Percentiles rank a stretch among this genome's conserved stretches.
Conservation (phyloP, 1,284 basidiomycete genomes). For the Ceratobasidium sp. region DNA sequence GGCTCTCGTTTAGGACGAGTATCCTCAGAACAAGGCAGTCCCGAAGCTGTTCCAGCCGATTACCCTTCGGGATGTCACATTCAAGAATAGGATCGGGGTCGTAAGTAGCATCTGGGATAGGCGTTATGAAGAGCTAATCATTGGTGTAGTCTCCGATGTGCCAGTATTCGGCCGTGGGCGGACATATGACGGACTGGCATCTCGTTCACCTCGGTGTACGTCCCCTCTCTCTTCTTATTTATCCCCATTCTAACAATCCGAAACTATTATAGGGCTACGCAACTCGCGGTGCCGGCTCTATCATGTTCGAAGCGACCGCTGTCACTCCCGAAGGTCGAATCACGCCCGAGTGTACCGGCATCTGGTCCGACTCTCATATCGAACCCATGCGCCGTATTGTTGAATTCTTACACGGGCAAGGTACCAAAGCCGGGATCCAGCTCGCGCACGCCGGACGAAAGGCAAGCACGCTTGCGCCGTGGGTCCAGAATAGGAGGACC, state of each 20-base stretch:
- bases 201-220: constrained; percentile 77
- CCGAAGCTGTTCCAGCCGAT: constrained; percentile 79
- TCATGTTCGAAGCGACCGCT: constrained; percentile 77
- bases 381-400: constrained; percentile 76
- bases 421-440: constrained; percentile 73
- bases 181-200: constrained; percentile 84
- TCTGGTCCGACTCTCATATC: constrained; percentile 82
- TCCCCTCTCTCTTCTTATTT: constrained; percentile 48
- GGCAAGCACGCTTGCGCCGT: constrained; percentile 73
- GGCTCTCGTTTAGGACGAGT: constrained; percentile 55
- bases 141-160: constrained; percentile 48
- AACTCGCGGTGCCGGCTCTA: constrained; percentile 66
- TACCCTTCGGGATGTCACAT: constrained; percentile 70
- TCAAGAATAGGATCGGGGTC: constrained; percentile 81
- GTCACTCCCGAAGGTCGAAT: constrained; percentile 85
- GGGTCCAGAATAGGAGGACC: too few species aligned
- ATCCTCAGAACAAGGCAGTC: constrained; percentile 62
- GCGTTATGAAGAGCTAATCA: neutral
- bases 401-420: constrained; percentile 80
- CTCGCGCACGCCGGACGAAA: constrained; percentile 85
- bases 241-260: neutral
- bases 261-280: constrained; percentile 55
- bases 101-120: constrained; percentile 54
- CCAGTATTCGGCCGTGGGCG: constrained; percentile 75
- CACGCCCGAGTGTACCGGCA: constrained; percentile 70